Evolutionary conservation across 176 grass and related monocot genomes (phyloP).

Genomic region (Aegilops sharonensis): DNA sequence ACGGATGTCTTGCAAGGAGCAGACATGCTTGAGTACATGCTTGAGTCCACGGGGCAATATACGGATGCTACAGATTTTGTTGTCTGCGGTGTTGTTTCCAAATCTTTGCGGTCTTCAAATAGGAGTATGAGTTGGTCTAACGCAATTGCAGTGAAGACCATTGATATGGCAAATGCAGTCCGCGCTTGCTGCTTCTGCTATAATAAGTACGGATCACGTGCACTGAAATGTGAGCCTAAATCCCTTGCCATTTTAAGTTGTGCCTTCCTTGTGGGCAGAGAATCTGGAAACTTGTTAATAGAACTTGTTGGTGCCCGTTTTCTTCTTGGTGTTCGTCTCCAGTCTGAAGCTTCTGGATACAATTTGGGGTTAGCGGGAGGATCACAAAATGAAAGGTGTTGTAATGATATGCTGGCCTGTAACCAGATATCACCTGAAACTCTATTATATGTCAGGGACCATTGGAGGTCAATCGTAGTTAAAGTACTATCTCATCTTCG

Average conservation of each 20-base stretch:
- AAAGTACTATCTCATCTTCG: conserved; percentile 27
- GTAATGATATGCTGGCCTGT: conserved; percentile 19
- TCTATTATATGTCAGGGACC: conserved; percentile 46
- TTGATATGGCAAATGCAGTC: conserved; percentile 32
- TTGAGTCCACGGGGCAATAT: conserved; percentile 46
- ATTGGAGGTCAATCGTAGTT: conserved; percentile 42
- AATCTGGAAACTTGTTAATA: conserved; percentile 25
- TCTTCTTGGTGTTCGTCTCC: conserved; percentile 60
- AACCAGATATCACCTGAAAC: conserved; percentile 42
- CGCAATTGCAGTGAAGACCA: conserved; percentile 44
- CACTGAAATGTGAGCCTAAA: conserved; percentile 35
- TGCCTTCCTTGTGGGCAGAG: conserved; percentile 31
- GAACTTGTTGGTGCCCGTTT: conserved; percentile 42
- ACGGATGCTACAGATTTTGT: conserved; percentile 39
- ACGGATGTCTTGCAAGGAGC: conserved; percentile 46
- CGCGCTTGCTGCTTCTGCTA: conserved; percentile 27
- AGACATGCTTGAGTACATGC: neutral
- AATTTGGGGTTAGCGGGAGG: conserved; percentile 18
- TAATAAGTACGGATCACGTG: conserved; percentile 35
- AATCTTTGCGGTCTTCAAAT: conserved; percentile 45
- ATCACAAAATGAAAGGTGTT: conserved; percentile 7
- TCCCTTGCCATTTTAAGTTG: conserved; percentile 26
- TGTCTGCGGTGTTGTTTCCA: conserved; percentile 28
- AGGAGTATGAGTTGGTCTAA: conserved; percentile 43
- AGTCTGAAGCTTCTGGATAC: conserved; percentile 23